Percentiles rank a stretch among this genome's conserved stretches.
Evolutionary conservation across 2,329 filamentous ascomycete species (phyloP).

Genomic region (Nemania sp.): DNA sequence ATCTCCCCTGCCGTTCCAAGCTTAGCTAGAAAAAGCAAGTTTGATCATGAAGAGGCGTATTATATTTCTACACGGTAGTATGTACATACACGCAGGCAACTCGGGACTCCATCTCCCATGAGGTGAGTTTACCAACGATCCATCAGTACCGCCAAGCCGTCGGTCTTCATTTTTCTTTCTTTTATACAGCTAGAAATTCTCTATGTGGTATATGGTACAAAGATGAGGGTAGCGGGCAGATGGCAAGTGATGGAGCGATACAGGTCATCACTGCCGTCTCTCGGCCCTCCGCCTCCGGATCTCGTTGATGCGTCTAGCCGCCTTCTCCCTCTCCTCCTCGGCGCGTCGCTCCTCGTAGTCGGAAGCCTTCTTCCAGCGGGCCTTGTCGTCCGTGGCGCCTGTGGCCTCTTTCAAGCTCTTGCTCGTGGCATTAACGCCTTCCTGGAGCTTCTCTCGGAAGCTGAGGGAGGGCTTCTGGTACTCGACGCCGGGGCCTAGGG

Average conservation of each 20-base stretch:
- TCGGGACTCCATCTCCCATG: background rate
- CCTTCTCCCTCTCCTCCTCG: slow-evolving; percentile 56
- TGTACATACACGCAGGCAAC: slow-evolving; percentile 14
- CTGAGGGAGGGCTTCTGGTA: slow-evolving; percentile 35
- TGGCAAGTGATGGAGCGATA: no score
- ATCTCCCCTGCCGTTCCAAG: background rate
- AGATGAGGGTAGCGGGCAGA: no score
- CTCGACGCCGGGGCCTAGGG: background rate
- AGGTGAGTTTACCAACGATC: slow-evolving; percentile 5
- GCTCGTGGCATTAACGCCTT: slow-evolving; percentile 6
- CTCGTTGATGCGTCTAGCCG: slow-evolving; percentile 46
- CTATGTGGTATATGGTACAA: background rate
- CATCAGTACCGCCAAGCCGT: background rate
- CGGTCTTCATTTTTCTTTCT: background rate
- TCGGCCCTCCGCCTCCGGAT: slow-evolving; percentile 37
- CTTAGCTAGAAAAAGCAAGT: background rate
- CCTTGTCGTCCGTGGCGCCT: slow-evolving; percentile 38
- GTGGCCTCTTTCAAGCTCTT: slow-evolving; percentile 30
- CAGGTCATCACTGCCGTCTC: slow-evolving; percentile 11
- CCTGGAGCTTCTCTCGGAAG: slow-evolving; percentile 53
- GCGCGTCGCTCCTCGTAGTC: slow-evolving; percentile 49
- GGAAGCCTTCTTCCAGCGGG: slow-evolving; percentile 43
- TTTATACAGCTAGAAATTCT: background rate
- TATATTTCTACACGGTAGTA: slow-evolving; percentile 26
- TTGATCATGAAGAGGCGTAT: background rate